Evolutionary conservation across 164 flowering plant genomes (phyloP).

Genomic region (Annona cherimola): DNA sequence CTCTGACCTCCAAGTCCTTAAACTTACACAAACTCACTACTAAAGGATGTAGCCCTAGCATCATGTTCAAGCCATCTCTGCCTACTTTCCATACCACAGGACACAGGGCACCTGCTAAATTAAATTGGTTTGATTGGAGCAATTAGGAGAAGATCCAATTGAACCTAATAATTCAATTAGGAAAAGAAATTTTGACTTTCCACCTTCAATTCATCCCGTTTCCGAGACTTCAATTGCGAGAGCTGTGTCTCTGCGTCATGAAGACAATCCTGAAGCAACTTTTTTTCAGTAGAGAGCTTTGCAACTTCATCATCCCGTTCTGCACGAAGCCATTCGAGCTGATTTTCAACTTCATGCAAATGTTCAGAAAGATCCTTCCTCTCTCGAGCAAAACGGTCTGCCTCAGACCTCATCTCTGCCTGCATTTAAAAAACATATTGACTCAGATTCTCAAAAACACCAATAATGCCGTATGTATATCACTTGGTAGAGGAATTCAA

Average conservation of each 20-base stretch:
- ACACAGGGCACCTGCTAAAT: too few relatives aligned
- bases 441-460: neutral
- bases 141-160: too few relatives aligned
- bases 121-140: too few relatives aligned
- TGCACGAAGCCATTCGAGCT: constrained; percentile 89
- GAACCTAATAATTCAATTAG: neutral
- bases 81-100: too few relatives aligned
- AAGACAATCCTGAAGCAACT: constrained; percentile 79
- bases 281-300: constrained; percentile 73
- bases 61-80: too few relatives aligned
- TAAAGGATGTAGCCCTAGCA: too few relatives aligned
- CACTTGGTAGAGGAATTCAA: neutral
- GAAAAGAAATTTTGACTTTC: neutral
- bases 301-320: constrained; percentile 81
- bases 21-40: too few relatives aligned
- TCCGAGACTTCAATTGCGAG: constrained; percentile 80
- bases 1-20: too few relatives aligned
- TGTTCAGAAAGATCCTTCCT: constrained; percentile 80
- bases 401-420: constrained; percentile 86
- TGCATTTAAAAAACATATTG: constrained; percentile 27
- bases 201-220: constrained; percentile 97
- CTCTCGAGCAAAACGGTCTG: constrained; percentile 79
- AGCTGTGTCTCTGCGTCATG: constrained; percentile 91
- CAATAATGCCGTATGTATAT: neutral
- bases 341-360: constrained; percentile 75